Evolutionary conservation across 345 rosid species (phyloP).

Genomic region (Erysimum cheiranthoides): DNA sequence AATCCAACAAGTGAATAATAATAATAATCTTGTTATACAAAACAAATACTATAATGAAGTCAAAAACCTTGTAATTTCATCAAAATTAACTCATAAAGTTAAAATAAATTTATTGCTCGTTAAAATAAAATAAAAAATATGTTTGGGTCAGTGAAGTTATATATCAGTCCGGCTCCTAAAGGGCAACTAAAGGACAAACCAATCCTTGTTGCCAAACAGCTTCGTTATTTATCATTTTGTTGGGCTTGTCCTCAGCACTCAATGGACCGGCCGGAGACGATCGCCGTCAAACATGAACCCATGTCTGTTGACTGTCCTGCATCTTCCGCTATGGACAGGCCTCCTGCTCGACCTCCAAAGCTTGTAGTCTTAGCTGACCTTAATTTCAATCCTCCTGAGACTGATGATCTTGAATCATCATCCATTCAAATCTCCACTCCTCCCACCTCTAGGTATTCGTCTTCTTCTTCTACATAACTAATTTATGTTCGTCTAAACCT

Average conservation of each 20-base stretch:
- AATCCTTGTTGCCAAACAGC: constrained; percentile 33
- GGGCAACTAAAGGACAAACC: not conserved
- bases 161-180: not conserved
- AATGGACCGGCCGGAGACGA: constrained; percentile 44
- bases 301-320: constrained; percentile 43
- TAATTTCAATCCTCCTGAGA: constrained; percentile 83
- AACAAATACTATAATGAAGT: too few relatives aligned
- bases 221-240: not conserved
- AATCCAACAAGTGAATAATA: not conserved
- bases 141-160: not conserved
- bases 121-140: not conserved
- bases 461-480: not conserved
- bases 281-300: constrained; percentile 60
- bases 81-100: not conserved
- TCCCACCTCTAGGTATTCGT: constrained; percentile 53
- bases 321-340: constrained; percentile 39
- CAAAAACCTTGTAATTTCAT: not conserved
- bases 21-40: not conserved
- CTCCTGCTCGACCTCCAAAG: constrained; percentile 53
- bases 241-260: not conserved
- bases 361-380: constrained; percentile 87
- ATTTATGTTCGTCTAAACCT: not conserved
- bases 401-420: constrained; percentile 57
- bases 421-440: constrained; percentile 47
- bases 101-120: not conserved